Evolutionary conservation across 306 rosid species (phyloP), one percentile per base, ranked within the genome.

Genomic region (Medicago ruthenica): DNA sequence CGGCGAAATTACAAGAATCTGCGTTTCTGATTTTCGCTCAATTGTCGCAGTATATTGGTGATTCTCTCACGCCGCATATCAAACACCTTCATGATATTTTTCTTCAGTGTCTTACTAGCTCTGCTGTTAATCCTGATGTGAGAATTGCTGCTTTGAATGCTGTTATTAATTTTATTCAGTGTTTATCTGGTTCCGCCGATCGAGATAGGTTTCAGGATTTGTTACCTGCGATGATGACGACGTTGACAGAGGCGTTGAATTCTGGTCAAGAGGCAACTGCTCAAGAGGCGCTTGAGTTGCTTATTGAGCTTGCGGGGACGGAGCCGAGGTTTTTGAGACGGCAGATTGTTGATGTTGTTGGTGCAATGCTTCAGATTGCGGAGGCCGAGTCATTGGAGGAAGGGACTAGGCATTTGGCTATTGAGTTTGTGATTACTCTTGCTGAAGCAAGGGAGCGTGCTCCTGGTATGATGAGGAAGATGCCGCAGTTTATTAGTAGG

Each of bases 361-460:
- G 95, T 5, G 83, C 96, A 1, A 94, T 94, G 98, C 62, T 94
- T 75, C 98, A 94, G 81, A 90, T 94, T 77, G 97, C 97, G 0
- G 98, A 94, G 82, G 98, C 98, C 0, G 96, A 91, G 58, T 84
- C 96, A 0, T 62, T 91, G 82, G 98, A 94, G 68, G 97, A 94
- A 82, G 97, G 97, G 47, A 91, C 98, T 0, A 73, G 98, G 66
- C 98, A 94, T 62, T 78, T 94, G 91, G 97, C 98, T 4, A 88
- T 94, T 22, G 98, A 94, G 87, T 94, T 94, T 55, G 98, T 94
- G 27, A 91, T 94, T 55, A 91, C 98, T 1, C 90, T 94, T 0
- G 97, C 98, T 0, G 98, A 94, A 90, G 98, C 98, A 0, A 91
- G 98, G 71, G 97, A 94, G 81, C 82, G 98, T 0, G 98, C 98